Evolutionary conservation across 2,329 filamentous ascomycete genomes (phyloP).

Genomic region (Cercospora zeina): DNA sequence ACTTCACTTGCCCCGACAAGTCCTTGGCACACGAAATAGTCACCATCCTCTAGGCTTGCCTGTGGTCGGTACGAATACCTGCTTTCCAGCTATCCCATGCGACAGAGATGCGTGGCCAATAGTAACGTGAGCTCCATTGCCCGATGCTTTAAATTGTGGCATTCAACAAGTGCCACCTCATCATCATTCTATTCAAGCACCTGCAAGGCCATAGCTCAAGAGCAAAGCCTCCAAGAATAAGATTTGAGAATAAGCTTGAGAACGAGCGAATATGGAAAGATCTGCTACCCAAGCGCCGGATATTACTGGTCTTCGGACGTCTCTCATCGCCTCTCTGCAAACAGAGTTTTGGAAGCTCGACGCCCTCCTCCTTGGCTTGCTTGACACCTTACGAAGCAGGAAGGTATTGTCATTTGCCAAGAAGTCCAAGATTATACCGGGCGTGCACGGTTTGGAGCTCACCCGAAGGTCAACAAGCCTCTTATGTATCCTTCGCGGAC

Average conservation of each 20-base stretch:
- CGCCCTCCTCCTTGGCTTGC: slow-evolving; percentile 18
- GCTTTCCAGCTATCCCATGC: neutral
- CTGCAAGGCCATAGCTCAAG: slow-evolving; percentile 11
- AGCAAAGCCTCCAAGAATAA: slow-evolving; percentile 13
- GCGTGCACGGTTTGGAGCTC: neutral
- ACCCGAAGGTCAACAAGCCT: neutral
- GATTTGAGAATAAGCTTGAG: slow-evolving; percentile 7
- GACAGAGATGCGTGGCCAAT: neutral
- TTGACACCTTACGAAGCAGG: slow-evolving; percentile 21
- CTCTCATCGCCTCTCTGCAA: neutral
- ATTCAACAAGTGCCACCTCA: neutral
- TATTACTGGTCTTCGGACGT: neutral
- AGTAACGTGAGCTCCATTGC: neutral
- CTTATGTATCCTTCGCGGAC: neutral
- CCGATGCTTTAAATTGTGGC: neutral
- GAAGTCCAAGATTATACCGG: neutral
- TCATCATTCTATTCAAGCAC: neutral
- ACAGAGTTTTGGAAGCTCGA: slow-evolving; percentile 11
- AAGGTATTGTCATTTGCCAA: slow-evolving; percentile 21
- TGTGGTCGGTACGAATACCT: neutral
- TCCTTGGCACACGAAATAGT: neutral
- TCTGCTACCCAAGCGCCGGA: slow-evolving; percentile 4
- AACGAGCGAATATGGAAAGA: neutral
- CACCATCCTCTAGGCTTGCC: neutral
- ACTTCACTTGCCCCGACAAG: neutral